phyloP scores from a whole-genome alignment of 768 basidiomycete species.

The Panaeolus papilionaceus region DNA sequence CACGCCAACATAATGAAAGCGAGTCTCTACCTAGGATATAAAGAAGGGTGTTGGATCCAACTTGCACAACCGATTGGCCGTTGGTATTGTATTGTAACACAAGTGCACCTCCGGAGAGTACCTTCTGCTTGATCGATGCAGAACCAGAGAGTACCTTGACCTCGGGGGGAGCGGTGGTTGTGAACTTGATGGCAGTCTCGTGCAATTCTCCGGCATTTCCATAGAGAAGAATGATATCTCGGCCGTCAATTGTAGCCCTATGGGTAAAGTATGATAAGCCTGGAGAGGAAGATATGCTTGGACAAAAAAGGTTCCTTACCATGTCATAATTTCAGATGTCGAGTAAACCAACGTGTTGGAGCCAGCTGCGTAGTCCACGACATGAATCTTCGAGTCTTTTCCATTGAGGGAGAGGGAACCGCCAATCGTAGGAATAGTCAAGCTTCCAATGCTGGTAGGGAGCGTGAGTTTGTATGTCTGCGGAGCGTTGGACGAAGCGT shows the following conservation, averaged over 20 bases:
- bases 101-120: constrained; percentile 40
- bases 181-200: constrained; percentile 53
- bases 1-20: too few relatives aligned
- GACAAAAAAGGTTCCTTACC: constrained; percentile 33
- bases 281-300: background rate
- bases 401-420: constrained; percentile 51
- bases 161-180: constrained; percentile 28
- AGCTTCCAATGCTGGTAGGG: constrained; percentile 49
- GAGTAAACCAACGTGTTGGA: constrained; percentile 51
- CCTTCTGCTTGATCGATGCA: constrained; percentile 42
- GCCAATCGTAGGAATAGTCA: constrained; percentile 50
- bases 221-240: constrained; percentile 53
- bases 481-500: constrained; percentile 43
- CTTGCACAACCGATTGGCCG: constrained; percentile 52
- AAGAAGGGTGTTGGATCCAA: constrained; percentile 43
- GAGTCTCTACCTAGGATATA: constrained; percentile 49
- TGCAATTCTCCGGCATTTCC: constrained; percentile 54
- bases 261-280: background rate
- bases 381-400: constrained; percentile 59
- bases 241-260: constrained; percentile 56
- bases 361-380: constrained; percentile 55
- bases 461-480: constrained; percentile 50
- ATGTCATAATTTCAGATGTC: constrained; percentile 55
- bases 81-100: constrained; percentile 52
- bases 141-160: constrained; percentile 43